These are phyloP conservation scores for Yamadazyma nakazawae DNA, from an alignment of 805 yeast genomes.

Conservation along the genomic window DNA sequence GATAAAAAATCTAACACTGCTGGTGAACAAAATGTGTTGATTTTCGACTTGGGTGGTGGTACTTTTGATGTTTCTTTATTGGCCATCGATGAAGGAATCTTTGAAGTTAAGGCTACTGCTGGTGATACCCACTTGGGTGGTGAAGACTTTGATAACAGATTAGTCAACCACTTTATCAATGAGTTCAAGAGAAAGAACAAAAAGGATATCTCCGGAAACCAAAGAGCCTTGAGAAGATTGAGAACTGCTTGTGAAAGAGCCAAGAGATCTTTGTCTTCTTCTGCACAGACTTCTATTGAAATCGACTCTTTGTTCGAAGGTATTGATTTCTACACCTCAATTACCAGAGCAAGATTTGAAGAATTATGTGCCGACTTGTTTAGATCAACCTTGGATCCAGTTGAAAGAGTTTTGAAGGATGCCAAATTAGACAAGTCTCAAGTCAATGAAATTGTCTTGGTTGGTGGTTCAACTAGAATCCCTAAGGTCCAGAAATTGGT, in stretches of 20 bases:
- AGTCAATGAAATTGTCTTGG: conserved; percentile 91
- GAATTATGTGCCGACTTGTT: conserved; percentile 90
- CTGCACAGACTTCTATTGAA: conserved; percentile 93
- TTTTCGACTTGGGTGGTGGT: conserved; percentile 97
- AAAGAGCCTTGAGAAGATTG: conserved; percentile 85
- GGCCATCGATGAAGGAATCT: conserved; percentile 87
- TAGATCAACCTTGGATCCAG: conserved; percentile 94
- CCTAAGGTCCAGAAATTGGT: conserved; percentile 95
- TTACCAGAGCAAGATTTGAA: conserved; percentile 97
- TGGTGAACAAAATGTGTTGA: conserved; percentile 80
- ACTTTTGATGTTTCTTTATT: conserved; percentile 89
- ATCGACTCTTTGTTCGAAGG: conserved; percentile 95
- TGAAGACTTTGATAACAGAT: conserved; percentile 90
- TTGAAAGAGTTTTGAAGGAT: conserved; percentile 92
- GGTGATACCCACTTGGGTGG: conserved; percentile 98
- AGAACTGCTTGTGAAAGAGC: conserved; percentile 99
- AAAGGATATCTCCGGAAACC: conserved; percentile 76
- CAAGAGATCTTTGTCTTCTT: conserved; percentile 91
- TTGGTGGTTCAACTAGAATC: conserved; percentile 99
- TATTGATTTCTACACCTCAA: conserved; percentile 89
- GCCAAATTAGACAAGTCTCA: conserved; percentile 84
- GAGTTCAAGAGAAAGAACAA: conserved; percentile 94
- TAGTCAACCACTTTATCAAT: conserved; percentile 82
- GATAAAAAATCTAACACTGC: conserved; percentile 50
- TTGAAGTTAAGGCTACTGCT: conserved; percentile 89